Base-by-base conservation (phyloP, 192 early-diverging fungal genomes). In the Umbelopsis sp. region DNA sequence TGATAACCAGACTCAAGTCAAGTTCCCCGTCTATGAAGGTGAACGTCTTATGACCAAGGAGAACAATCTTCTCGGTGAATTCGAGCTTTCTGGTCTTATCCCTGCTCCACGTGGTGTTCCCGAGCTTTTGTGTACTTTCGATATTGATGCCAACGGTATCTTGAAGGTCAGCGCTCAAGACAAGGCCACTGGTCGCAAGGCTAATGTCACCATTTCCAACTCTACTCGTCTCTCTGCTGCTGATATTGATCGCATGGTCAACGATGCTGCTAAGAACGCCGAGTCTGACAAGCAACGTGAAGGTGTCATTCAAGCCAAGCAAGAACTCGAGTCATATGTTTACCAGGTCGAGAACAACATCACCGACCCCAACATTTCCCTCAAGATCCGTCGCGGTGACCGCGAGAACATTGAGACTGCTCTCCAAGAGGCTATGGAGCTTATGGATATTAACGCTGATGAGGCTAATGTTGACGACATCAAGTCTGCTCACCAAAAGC, bases 201-300 rank as follows among this genome's bases (percentile, higher is more conserved):
- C 95, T 88, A 97, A 95, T 87, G 95, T 96, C 83, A 95, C 94
- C 78, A 95, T 97, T 85, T 95, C 94, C 82, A 95, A 97, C 89
- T 95, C 97, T 85, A 96, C 94, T 68, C 93, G 95, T 76, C 87
- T 98, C 48, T 91, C 94, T 69, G 95, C 96, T 88, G 96, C 95
- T 80, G 95, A 98, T 68, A 97, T 97, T 78, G 95, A 97, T 79
- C 94, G 95, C 79, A 94, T 96, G 91, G 92, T 98, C 49, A 69
- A 77, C 68, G 94, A 98, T 48, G 94, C 94, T 76, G 94, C 96
- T 79, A 94, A 95, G 88, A 94, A 91, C 92, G 93, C 94, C 87
- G 91, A 89, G 49, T 93, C 96, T 81, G 96, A 98, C 81, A 94
- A 96, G 80, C 91, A 81, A 23, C 93, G 91, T 21, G 92, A 92